These are phyloP conservation scores for Aureobasidium sp. DNA, from an alignment of 2,329 filamentous ascomycete genomes.

Conservation along the genomic window DNA sequence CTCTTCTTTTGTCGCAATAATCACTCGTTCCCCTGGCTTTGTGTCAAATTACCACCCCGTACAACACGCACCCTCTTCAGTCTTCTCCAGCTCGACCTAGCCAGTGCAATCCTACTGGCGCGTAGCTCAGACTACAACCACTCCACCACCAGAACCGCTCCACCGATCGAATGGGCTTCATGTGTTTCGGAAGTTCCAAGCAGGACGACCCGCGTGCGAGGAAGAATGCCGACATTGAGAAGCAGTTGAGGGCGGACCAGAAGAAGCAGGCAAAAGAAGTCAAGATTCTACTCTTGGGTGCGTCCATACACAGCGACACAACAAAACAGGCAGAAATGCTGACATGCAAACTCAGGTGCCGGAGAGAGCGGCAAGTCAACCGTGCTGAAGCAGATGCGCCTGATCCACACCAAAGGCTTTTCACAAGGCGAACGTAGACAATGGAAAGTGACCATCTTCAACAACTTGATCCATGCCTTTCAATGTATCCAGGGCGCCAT, in stretches of 20 bases:
- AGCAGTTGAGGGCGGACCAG: conserved; percentile 75
- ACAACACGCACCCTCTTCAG: neutral
- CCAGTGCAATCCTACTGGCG: neutral
- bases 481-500: conserved; percentile 86
- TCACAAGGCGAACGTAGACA: conserved; percentile 82
- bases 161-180: conserved; percentile 27
- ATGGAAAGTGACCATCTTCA: conserved; percentile 92
- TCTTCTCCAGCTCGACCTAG: neutral
- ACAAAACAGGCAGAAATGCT: conserved; percentile 17
- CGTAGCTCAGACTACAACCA: neutral
- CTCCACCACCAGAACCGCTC: neutral
- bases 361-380: conserved; percentile 95
- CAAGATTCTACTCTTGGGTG: conserved; percentile 89
- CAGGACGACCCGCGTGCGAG: conserved; percentile 39
- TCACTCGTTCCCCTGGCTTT: neutral
- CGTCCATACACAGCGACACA: conserved; percentile 10
- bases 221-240: conserved; percentile 69
- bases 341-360: conserved; percentile 54
- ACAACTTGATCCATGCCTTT: conserved; percentile 87
- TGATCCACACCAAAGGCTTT: conserved; percentile 92
- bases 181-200: conserved; percentile 44
- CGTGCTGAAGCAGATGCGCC: conserved; percentile 96
- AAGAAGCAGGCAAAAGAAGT: conserved; percentile 80
- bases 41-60: neutral
- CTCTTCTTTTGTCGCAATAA: neutral